Conservation (phyloP, 2,329 filamentous ascomycete genomes). For the Juglanconis juglandina region DNA sequence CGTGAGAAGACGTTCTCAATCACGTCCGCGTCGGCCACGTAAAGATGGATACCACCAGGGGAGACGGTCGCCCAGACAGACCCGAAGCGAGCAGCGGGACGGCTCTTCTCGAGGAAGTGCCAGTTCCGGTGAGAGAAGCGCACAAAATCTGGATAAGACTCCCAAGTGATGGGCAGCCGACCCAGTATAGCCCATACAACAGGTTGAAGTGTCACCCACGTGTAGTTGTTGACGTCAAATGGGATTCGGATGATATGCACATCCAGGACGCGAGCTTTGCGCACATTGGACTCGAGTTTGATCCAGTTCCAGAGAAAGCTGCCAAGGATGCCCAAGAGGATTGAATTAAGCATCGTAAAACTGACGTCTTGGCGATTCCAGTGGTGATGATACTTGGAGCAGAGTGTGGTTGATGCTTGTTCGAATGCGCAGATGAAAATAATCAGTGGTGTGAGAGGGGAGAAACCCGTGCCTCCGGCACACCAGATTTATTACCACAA, state of each 20-base stretch:
- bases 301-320: too few species aligned
- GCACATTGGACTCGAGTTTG: neutral
- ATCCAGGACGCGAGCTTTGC: neutral
- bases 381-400: too few species aligned
- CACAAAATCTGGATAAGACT: constrained; percentile 22
- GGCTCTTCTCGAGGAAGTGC: constrained; percentile 20
- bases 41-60: constrained; percentile 20
- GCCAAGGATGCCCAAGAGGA: too few species aligned
- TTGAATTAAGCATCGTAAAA: too few species aligned
- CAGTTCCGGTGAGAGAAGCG: constrained; percentile 25
- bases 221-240: neutral
- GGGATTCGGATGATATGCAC: neutral
- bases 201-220: neutral
- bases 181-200: constrained; percentile 22
- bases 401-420: too few species aligned
- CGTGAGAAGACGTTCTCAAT: constrained; percentile 22
- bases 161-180: constrained; percentile 21
- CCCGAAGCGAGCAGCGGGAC: constrained; percentile 18
- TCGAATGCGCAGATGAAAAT: too few species aligned
- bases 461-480: too few species aligned
- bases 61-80: constrained; percentile 25
- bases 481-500: too few species aligned
- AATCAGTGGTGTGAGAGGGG: too few species aligned
- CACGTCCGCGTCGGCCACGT: constrained; percentile 23
- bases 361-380: too few species aligned